phyloP scores from a whole-genome alignment of 306 rosid species.

The Gleditsia sinensis region DNA sequence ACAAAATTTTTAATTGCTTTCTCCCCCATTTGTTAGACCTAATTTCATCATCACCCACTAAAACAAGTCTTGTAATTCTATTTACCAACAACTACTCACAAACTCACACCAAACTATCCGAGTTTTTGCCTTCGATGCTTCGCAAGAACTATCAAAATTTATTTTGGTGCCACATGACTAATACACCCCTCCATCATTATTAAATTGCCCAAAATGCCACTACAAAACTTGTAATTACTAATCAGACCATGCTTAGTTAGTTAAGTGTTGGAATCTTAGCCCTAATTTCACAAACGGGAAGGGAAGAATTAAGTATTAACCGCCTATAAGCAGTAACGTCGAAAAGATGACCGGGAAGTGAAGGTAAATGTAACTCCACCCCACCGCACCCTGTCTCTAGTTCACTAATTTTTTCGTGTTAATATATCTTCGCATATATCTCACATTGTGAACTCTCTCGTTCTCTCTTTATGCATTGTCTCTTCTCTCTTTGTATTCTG shows the following conservation, averaged over 20 bases:
- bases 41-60: conserved; percentile 42
- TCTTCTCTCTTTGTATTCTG: conserved; percentile 31
- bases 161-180: neutral
- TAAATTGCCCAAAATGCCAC: conserved; percentile 32
- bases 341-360: conserved; percentile 43
- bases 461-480: conserved; percentile 13
- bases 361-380: conserved; percentile 39
- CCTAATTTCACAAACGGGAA: conserved; percentile 37
- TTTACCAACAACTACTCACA: conserved; percentile 44
- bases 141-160: neutral
- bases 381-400: conserved; percentile 28
- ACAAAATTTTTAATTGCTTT: conserved; percentile 3
- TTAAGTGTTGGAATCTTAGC: conserved; percentile 27
- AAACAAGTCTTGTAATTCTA: conserved; percentile 24
- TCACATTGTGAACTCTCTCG: conserved; percentile 38
- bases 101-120: conserved; percentile 37
- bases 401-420: conserved; percentile 6
- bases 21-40: conserved; percentile 42
- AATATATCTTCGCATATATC: neutral
- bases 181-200: neutral
- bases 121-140: neutral
- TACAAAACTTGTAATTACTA: neutral
- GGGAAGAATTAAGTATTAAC: conserved; percentile 34
- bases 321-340: conserved; percentile 55
- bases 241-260: neutral